These are phyloP conservation scores for Guillardia theta DNA, from an alignment of 78 protist species.

Conservation along the genomic window DNA sequence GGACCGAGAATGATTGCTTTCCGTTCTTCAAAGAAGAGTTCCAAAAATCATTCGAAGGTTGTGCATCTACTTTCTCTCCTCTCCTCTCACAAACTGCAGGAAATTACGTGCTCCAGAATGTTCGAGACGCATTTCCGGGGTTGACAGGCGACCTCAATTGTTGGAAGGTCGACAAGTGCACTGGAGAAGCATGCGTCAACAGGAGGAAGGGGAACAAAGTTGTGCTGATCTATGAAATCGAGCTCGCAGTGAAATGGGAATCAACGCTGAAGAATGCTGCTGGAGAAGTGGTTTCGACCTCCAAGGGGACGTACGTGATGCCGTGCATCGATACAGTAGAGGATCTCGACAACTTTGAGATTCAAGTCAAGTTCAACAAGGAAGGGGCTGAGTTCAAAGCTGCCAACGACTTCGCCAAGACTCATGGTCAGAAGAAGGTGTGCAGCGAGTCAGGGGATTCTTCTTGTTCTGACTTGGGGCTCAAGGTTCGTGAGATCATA, in stretches of 20 bases:
- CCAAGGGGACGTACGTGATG: not conserved
- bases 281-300: not conserved
- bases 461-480: not conserved
- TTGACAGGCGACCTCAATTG: not conserved
- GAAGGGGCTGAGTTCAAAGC: not conserved
- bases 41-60: not conserved
- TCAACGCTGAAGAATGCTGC: not conserved
- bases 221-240: not conserved
- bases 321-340: constrained; percentile 37
- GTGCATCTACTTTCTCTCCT: not conserved
- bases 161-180: not conserved
- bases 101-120: not conserved
- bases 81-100: not conserved
- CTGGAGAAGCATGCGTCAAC: not conserved
- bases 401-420: not conserved
- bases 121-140: not conserved
- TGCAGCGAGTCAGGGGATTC: not conserved
- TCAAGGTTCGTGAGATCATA: not conserved
- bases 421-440: not conserved
- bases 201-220: constrained; percentile 19
- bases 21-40: not conserved
- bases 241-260: not conserved
- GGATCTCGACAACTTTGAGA: not conserved
- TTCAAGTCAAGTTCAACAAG: constrained; percentile 14
- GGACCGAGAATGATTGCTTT: constrained; percentile 7